Conservation (phyloP, 2,329 filamentous ascomycete species). For the Bipolaris gigantea region DNA sequence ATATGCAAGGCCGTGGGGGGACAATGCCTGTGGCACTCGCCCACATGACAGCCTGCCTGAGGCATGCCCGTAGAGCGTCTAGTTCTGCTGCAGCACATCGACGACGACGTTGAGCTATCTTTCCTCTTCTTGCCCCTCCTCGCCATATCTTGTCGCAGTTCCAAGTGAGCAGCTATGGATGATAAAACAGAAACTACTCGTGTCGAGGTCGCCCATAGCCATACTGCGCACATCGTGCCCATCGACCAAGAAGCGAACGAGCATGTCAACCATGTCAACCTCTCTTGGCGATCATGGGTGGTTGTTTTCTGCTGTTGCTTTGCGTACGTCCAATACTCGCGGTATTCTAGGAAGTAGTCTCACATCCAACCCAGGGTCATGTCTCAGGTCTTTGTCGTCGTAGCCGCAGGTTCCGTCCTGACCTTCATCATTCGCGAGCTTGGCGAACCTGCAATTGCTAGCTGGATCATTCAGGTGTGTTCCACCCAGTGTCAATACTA, state of each 20-base stretch:
- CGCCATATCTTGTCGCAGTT: neutral
- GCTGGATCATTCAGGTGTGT: constrained; percentile 59
- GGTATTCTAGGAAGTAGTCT: constrained; percentile 6
- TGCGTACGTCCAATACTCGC: constrained; percentile 28
- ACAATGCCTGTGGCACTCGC: constrained; percentile 1
- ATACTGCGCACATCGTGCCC: constrained; percentile 24
- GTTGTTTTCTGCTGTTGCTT: constrained; percentile 57
- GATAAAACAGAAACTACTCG: constrained; percentile 20
- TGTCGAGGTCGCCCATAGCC: constrained; percentile 17
- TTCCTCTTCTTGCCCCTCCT: neutral
- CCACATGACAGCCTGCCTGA: neutral
- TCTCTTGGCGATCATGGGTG: constrained; percentile 60
- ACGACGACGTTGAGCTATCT: neutral
- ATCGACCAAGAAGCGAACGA: constrained; percentile 36
- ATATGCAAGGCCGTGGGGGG: constrained; percentile 7
- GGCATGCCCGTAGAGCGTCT: neutral
- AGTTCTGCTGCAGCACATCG: constrained; percentile 1
- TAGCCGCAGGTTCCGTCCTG: constrained; percentile 59
- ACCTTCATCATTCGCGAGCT: constrained; percentile 60
- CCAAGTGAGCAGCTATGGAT: constrained; percentile 17
- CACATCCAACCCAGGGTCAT: constrained; percentile 43
- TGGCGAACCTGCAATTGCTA: constrained; percentile 53
- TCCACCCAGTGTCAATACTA: accelerated
- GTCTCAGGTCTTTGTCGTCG: constrained; percentile 59
- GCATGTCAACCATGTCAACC: constrained; percentile 47